A percentile compares a stretch with the other conserved stretches of the same genome.
These are phyloP conservation scores for Tulasnella sp. DNA, from an alignment of 768 basidiomycete species.

Conservation along the genomic window DNA sequence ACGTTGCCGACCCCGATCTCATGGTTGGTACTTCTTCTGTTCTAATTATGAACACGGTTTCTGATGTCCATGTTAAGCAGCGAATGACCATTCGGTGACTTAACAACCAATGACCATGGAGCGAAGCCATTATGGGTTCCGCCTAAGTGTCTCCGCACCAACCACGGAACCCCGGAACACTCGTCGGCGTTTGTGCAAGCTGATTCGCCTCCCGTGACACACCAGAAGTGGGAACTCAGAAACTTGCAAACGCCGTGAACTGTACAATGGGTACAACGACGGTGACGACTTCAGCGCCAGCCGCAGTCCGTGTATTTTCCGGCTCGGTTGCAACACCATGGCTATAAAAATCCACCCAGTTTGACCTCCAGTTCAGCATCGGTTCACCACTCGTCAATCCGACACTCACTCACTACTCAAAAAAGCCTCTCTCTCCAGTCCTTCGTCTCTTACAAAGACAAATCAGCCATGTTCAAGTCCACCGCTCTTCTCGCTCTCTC, in stretches of 20 bases:
- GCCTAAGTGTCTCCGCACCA: background rate
- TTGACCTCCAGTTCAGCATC: background rate
- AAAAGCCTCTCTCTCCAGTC: background rate
- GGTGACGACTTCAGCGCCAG: background rate
- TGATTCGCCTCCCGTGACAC: background rate
- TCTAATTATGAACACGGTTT: background rate
- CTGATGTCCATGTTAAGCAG: background rate
- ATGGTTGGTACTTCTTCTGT: background rate
- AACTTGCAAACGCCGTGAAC: background rate
- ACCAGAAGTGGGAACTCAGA: background rate
- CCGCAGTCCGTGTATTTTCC: background rate
- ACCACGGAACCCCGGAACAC: background rate
- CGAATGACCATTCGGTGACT: background rate
- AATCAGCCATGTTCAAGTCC: background rate
- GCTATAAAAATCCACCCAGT: background rate
- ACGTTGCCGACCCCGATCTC: background rate
- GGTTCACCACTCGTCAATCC: background rate
- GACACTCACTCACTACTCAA: background rate
- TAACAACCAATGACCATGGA: background rate
- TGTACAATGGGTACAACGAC: background rate
- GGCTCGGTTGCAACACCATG: background rate
- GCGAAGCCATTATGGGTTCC: background rate
- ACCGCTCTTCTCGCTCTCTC: constrained; percentile 17
- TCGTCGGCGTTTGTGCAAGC: background rate
- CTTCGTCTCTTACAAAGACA: background rate